Evolutionary conservation across 805 yeast genomes (phyloP), one percentile per base, ranked within the genome.

Genomic region (Wickerhamiella lipophila): DNA sequence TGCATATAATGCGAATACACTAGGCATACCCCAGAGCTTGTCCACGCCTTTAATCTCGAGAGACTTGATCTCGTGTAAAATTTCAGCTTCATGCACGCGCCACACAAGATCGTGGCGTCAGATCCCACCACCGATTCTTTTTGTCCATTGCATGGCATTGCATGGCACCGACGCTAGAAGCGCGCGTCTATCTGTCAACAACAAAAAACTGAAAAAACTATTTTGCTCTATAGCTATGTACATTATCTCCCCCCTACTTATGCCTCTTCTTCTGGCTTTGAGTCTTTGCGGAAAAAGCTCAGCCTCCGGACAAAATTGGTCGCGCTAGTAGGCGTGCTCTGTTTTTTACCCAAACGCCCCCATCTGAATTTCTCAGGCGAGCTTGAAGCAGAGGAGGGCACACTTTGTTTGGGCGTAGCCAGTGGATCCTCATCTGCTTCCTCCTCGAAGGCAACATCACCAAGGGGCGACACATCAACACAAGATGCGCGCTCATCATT

Each of bases 281-380:
- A 23, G 27, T 49, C 51, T 19, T 43, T 49, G 16, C 42, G 39
- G 34, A 49, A 49, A 30, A 49, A 36, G 39, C 51, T 49, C 26
- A 49, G 25, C 11, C 51, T 26, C 3, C 51, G 51, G 5, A 49
- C 51, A 42, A 49, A 49, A 25, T 35, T 49, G 21, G 47, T 43
- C 4, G 38, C 27, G 26, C 34, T 16, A 19, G 29, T 8, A n/a
- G 46, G 38, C 6, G 38, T 32, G 16, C 23, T 5, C 8, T 16
- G 25, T 27, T 45, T 45, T 19, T 36, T 45, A 13, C 47, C 41
- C 35, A 42, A 18, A 16, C 21, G 23, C 3, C 19, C 30, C 50
- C 50, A 48, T n/a, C 46, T 42, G 29, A 25, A 34, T 15, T 48
- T 48, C 5, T 48, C 50, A 25, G 50, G 50, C 5, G 50, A 42